These are phyloP conservation scores for Pulveroboletus sp. DNA, from an alignment of 768 basidiomycete species.

Conservation along the genomic window DNA sequence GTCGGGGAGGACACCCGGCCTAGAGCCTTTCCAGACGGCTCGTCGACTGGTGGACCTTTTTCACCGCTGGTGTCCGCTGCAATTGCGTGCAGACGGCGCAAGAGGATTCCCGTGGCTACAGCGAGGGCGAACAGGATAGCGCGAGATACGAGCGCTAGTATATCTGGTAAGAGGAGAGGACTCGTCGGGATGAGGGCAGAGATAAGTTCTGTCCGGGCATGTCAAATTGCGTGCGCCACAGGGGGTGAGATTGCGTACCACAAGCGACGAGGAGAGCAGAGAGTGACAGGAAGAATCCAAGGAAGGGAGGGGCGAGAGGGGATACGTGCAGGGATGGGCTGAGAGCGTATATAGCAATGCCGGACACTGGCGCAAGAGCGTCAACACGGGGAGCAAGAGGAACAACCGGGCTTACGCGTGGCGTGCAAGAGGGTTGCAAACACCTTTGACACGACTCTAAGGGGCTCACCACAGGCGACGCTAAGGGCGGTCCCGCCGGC, in stretches of 20 bases:
- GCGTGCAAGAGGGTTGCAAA: slow-evolving; percentile 19
- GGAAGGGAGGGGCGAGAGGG: slow-evolving; percentile 8
- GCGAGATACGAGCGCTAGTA: slow-evolving; percentile 24
- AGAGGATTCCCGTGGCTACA: slow-evolving; percentile 4
- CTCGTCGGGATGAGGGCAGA: slow-evolving; percentile 24
- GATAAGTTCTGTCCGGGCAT: slow-evolving; percentile 28
- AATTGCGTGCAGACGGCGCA: not conserved
- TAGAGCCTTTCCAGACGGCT: slow-evolving; percentile 2
- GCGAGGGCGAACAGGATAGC: slow-evolving; percentile 18
- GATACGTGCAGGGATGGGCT: slow-evolving; percentile 1
- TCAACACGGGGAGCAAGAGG: not conserved
- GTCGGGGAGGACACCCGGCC: slow-evolving; percentile 30
- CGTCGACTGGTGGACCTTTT: slow-evolving; percentile 7
- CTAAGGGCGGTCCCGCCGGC: slow-evolving; percentile 21
- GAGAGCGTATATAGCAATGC: slow-evolving; percentile 25
- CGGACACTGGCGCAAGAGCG: slow-evolving; percentile 17
- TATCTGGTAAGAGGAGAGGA: slow-evolving; percentile 23
- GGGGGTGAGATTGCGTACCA: slow-evolving; percentile 17
- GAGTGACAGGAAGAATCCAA: slow-evolving; percentile 16
- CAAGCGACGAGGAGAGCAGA: slow-evolving; percentile 23
- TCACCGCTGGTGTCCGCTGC: slow-evolving; percentile 6
- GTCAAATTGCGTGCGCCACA: not conserved
- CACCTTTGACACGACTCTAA: slow-evolving; percentile 14
- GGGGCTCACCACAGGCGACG: slow-evolving; percentile 12
- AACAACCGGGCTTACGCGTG: slow-evolving; percentile 14